Percentiles rank a stretch among this genome's conserved stretches.
Conservation (phyloP, 2,329 filamentous ascomycete species). For the Stachybotrys echinatus region DNA sequence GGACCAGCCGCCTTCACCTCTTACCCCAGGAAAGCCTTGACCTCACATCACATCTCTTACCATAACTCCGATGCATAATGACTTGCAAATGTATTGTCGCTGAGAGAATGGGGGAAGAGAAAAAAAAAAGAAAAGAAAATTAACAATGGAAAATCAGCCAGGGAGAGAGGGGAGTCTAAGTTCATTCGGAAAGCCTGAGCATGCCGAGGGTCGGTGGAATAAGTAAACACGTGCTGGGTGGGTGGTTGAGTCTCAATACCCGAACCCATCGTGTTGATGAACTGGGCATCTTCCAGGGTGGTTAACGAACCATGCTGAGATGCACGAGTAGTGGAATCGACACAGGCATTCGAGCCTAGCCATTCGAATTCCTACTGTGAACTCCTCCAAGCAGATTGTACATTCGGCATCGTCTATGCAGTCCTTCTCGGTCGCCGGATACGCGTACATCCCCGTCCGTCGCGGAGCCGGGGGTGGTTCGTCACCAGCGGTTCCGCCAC, state of each 20-base stretch:
- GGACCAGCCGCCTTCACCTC: neutral
- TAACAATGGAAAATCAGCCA: too few relatives aligned
- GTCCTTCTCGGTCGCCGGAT: conserved; percentile 62
- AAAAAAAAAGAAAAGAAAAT: neutral
- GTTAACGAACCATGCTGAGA: conserved; percentile 56
- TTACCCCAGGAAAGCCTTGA: neutral
- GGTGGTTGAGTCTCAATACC: too few relatives aligned
- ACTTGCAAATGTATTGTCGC: neutral
- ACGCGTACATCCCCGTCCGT: conserved; percentile 58
- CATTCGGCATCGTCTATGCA: conserved; percentile 64
- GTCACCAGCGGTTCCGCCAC: conserved; percentile 15
- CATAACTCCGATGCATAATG: neutral
- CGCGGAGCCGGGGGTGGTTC: conserved; percentile 29
- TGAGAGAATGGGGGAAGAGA: neutral
- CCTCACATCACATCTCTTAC: neutral
- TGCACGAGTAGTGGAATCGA: conserved; percentile 57
- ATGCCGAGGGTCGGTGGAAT: too few relatives aligned
- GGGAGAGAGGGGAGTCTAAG: too few relatives aligned
- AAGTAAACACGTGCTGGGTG: too few relatives aligned
- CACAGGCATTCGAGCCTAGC: conserved; percentile 63
- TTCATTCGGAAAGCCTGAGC: too few relatives aligned
- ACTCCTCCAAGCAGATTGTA: conserved; percentile 64
- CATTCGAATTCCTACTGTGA: conserved; percentile 57
- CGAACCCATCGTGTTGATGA: conserved; percentile 59
- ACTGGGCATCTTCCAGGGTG: conserved; percentile 61